Base-by-base conservation (phyloP, 306 rosid genomes). In the Fragaria iinumae region DNA sequence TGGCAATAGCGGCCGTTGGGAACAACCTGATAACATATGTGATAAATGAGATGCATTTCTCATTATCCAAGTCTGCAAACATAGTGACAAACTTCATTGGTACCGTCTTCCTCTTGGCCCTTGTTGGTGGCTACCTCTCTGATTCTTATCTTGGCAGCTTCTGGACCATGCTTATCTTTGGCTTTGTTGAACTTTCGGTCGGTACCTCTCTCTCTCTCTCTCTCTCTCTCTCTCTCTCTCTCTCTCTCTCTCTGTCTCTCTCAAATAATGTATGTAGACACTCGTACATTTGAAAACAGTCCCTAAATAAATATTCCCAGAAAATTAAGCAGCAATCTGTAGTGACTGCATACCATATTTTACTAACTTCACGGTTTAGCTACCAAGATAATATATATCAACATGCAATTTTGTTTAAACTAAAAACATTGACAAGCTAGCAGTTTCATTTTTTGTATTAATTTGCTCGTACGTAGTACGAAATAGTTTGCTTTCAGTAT, bases 1-100 rank as follows among this genome's bases (percentile, higher is more conserved):
- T 92, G 99, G 98, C 90, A 45, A 96, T 96, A 39, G 99, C 98
- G 1, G 99, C 98, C 1, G 99, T 96, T 80, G 99, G 99, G 74
- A 96, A 96, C 98, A 96, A 96, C 78, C 97, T 96, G 56, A 96
- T 96, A 82, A 96, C 99, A 27, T 96, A 96, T 78, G 80, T 91
- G 79, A 90, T 90, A 11, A 90, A 85, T 43, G 96, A 96, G 84
- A 92, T 96, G 98, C 98, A 96, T 84, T 96, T 96, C 83, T 78
- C 99, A 39, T 29, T 96, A 80, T 83, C 99, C 4, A 74, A 89
- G 74, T 87, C 99, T 0, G 99, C 98, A 36, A 96, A 96, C 80
- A 69, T 87, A 0, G 99, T 96, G 47, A 96, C 99, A 7, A 96
- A 96, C 96, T 96, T 96, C 81, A 91, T 96, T 72, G 99, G 99